Conservation (phyloP, 1,284 basidiomycete species). For the Wolfiporia cocos region DNA sequence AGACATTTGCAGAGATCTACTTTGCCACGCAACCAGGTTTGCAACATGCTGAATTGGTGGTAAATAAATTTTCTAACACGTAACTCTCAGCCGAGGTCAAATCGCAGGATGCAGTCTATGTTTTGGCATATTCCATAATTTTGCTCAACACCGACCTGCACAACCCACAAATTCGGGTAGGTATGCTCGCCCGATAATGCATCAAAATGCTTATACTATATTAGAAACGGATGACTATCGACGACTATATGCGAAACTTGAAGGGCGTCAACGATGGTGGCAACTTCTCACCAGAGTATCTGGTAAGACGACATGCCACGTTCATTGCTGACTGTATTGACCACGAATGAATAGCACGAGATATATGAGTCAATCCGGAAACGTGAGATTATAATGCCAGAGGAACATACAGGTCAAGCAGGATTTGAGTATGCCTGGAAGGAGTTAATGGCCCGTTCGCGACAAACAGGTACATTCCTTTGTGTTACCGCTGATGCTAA, state of each 20-base stretch:
- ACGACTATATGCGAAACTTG: conserved; percentile 91
- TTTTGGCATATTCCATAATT: conserved; percentile 94
- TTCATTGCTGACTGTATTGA: neutral
- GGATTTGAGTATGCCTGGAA: conserved; percentile 99
- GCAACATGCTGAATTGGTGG: conserved; percentile 9
- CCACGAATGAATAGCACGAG: conserved; percentile 46
- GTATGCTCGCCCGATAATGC: conserved; percentile 25
- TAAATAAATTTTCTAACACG: neutral
- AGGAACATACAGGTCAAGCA: conserved; percentile 94
- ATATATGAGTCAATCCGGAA: conserved; percentile 96
- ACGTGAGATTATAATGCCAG: conserved; percentile 95
- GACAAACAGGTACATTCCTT: conserved; percentile 59
- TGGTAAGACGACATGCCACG: conserved; percentile 43
- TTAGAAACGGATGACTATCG: conserved; percentile 93
- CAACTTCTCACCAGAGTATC: conserved; percentile 83
- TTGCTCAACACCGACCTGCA: conserved; percentile 98
- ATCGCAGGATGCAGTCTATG: conserved; percentile 90
- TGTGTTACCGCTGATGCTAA: neutral
- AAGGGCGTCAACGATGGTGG: conserved; percentile 87
- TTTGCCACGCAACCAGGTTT: conserved; percentile 80
- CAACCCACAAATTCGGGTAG: conserved; percentile 89
- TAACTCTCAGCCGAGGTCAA: conserved; percentile 70
- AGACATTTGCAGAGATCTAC: conserved; percentile 90
- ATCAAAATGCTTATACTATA: conserved; percentile 9
- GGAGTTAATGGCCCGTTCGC: conserved; percentile 80